These are phyloP conservation scores for Lolium perenne DNA, from an alignment of 176 grass and related monocot genomes.

Conservation along the genomic window DNA sequence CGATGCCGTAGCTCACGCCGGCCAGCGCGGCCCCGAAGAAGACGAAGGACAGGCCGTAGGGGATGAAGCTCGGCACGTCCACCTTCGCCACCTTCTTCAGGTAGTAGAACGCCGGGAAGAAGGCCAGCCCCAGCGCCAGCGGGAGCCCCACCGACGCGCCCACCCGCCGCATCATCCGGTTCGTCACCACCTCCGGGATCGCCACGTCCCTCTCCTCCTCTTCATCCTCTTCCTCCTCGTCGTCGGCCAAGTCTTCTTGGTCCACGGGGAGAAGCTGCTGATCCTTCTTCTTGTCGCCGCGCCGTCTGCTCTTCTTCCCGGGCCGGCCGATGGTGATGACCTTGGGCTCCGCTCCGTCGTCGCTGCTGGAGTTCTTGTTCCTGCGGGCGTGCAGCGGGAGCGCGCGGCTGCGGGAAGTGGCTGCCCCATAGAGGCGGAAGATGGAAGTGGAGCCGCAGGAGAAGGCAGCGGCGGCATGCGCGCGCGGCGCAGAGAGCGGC, in stretches of 20 bases:
- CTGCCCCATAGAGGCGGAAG: not conserved
- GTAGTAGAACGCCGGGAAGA: constrained; percentile 96
- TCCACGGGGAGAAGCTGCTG: not conserved
- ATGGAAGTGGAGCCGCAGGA: constrained; percentile 6
- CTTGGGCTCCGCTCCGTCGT: constrained; percentile 31
- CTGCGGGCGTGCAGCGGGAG: constrained; percentile 33
- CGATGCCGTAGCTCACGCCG: constrained; percentile 86
- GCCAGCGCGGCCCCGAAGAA: constrained; percentile 57
- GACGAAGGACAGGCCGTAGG: constrained; percentile 63
- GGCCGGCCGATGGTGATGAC: constrained; percentile 53
- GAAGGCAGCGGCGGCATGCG: constrained; percentile 26
- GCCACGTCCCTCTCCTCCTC: constrained; percentile 48
- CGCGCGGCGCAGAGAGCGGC: constrained; percentile 33
- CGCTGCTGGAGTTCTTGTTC: constrained; percentile 35
- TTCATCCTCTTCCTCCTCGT: fast-evolving
- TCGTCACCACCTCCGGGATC: constrained; percentile 67
- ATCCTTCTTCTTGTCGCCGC: constrained; percentile 2
- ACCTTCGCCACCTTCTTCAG: constrained; percentile 81
- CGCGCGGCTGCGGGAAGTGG: not conserved
- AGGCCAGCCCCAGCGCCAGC: constrained; percentile 65
- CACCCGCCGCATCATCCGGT: constrained; percentile 59
- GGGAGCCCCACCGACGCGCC: constrained; percentile 60
- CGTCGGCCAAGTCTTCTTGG: not conserved
- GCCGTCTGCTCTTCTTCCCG: constrained; percentile 37
- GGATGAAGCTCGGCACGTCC: constrained; percentile 57